A percentile compares a stretch with the other conserved stretches of the same genome.
phyloP scores from a whole-genome alignment of 2,329 filamentous ascomycete genomes.

The Penicillium sp. region DNA sequence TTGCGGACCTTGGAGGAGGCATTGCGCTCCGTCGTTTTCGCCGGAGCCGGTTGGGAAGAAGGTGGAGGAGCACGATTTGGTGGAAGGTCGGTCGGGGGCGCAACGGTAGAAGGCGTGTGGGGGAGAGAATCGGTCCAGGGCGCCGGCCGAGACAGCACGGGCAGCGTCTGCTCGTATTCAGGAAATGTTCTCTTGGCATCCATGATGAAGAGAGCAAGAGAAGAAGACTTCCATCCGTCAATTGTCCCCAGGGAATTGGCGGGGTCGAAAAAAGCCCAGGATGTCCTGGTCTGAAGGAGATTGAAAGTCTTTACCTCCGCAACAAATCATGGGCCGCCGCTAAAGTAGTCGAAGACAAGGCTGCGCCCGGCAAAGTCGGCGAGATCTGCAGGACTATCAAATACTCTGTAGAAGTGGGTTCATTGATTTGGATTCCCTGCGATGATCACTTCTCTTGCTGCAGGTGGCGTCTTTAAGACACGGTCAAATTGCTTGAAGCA shows the following conservation, averaged over 20 bases:
- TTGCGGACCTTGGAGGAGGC: slow-evolving; percentile 31
- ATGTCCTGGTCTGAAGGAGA: slow-evolving; percentile 3
- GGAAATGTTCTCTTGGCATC: slow-evolving; percentile 27
- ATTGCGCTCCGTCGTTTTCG: slow-evolving; percentile 11
- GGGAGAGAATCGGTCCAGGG: slow-evolving; percentile 19
- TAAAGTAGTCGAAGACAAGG: slow-evolving; percentile 15
- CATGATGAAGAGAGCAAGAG: slow-evolving; percentile 18
- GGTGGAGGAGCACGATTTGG: not conserved
- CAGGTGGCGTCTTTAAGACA: too few species aligned
- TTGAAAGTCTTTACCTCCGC: slow-evolving; percentile 15
- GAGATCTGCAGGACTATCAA: too few species aligned
- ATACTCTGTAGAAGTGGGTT: too few species aligned
- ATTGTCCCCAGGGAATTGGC: slow-evolving; percentile 7
- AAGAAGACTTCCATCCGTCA: slow-evolving; percentile 2
- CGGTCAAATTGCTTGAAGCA: too few species aligned
- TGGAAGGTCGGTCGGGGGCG: slow-evolving; percentile 4
- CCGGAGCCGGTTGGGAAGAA: slow-evolving; percentile 1
- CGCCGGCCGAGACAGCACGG: slow-evolving; percentile 23
- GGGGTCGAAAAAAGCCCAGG: slow-evolving; percentile 8
- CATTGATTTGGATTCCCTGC: too few species aligned
- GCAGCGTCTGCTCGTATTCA: slow-evolving; percentile 26
- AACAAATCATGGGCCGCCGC: slow-evolving; percentile 17
- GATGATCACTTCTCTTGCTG: too few species aligned
- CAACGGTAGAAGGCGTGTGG: slow-evolving; percentile 9
- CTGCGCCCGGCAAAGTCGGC: slow-evolving; percentile 5